These are phyloP conservation scores for Mycena maculata DNA, from an alignment of 768 basidiomycete species.

Conservation along the genomic window DNA sequence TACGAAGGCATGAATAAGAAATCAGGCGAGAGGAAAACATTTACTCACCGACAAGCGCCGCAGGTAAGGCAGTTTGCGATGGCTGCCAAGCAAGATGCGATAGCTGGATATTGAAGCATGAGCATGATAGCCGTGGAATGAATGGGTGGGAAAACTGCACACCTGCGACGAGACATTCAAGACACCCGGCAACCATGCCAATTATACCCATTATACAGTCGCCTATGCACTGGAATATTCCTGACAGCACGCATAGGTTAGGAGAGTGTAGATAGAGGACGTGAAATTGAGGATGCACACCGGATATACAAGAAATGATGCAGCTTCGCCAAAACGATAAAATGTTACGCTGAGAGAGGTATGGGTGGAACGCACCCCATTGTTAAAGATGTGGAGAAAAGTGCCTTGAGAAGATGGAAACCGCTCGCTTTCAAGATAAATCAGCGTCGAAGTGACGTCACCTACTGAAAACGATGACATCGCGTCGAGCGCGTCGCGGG, in stretches of 20 bases:
- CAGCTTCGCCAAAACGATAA: background rate
- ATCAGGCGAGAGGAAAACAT: background rate
- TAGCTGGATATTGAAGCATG: conserved; percentile 42
- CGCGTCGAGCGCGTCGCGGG: background rate
- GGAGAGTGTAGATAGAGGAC: background rate
- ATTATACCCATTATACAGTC: conserved; percentile 54
- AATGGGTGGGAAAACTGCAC: conserved; percentile 25
- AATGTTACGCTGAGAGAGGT: too few relatives aligned
- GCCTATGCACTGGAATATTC: conserved; percentile 57
- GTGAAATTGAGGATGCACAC: background rate
- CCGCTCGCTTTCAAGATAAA: background rate
- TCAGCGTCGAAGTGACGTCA: conserved; percentile 15
- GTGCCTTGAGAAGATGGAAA: background rate
- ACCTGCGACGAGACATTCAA: conserved; percentile 63
- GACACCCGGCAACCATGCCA: conserved; percentile 51
- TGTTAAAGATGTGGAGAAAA: background rate
- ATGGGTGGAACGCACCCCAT: conserved; percentile 21
- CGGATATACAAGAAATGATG: conserved; percentile 31
- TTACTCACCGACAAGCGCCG: conserved; percentile 55
- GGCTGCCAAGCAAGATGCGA: conserved; percentile 53
- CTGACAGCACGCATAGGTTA: conserved; percentile 32
- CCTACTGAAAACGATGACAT: background rate
- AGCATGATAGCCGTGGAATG: background rate
- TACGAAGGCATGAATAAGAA: background rate
- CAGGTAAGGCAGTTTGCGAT: conserved; percentile 59